These are phyloP conservation scores for Neckera pumila DNA, from an alignment of 225 moss, liverwort and hornwort species.

Conservation along the genomic window DNA sequence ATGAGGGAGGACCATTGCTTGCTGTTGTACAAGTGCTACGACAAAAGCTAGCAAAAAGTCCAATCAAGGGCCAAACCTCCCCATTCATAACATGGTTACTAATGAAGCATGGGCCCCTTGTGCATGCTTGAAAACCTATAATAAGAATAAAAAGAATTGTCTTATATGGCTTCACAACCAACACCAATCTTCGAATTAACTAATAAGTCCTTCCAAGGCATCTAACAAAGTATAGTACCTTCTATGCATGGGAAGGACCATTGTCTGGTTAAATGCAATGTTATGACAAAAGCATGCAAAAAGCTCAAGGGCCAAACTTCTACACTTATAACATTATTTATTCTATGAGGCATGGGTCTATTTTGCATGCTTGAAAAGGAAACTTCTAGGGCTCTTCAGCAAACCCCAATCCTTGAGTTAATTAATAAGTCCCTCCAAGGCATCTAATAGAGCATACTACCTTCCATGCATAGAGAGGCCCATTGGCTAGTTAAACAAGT, in stretches of 20 bases:
- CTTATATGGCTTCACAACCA: neutral
- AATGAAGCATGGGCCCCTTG: too few relatives aligned
- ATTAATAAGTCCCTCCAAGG: neutral
- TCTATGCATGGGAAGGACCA: neutral
- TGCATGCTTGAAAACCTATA: neutral
- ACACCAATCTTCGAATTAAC: neutral
- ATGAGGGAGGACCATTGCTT: neutral
- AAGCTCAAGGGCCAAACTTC: neutral
- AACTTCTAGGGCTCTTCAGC: too few relatives aligned
- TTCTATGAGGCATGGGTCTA: too few relatives aligned
- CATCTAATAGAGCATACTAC: neutral
- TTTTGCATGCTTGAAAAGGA: too few relatives aligned
- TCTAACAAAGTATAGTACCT: neutral
- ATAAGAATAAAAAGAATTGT: neutral
- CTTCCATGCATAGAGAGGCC: fast-evolving
- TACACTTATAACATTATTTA: too few relatives aligned
- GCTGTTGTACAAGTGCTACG: neutral
- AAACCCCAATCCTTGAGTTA: neutral
- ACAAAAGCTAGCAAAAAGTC: too few relatives aligned
- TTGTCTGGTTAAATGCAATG: too few relatives aligned
- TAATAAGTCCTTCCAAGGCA: too few relatives aligned
- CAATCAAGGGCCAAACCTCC: too few relatives aligned
- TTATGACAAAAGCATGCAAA: neutral
- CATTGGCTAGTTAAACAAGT: neutral
- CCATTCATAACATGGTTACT: too few relatives aligned